Percentiles rank a stretch among this genome's conserved stretches.
Evolutionary conservation across 2,329 filamentous ascomycete genomes (phyloP).

Genomic region (Lachnellula suecica): DNA sequence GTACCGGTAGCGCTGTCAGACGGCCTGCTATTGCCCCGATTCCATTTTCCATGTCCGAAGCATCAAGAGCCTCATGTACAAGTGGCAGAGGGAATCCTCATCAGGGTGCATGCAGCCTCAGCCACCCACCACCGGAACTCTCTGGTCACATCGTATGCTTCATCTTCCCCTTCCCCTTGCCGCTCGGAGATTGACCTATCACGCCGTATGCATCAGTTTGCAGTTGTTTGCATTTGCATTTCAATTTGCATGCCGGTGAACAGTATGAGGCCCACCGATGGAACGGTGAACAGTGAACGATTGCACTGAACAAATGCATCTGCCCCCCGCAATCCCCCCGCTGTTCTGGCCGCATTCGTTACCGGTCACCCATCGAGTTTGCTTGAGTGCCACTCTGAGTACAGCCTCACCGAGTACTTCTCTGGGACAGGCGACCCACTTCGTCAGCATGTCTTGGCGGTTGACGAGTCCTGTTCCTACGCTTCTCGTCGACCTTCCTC

Average conservation of each 20-base stretch:
- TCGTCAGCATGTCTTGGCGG: slow-evolving; percentile 5
- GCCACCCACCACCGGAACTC: slow-evolving; percentile 9
- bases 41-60: slow-evolving; percentile 2
- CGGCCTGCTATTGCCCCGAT: slow-evolving; percentile 8
- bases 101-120: not conserved
- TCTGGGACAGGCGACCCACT: not conserved
- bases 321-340: not conserved
- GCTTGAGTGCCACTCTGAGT: not conserved
- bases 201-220: not conserved
- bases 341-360: not conserved
- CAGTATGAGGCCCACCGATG: not conserved
- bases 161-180: not conserved
- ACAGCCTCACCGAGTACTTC: slow-evolving; percentile 14
- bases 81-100: slow-evolving; percentile 3
- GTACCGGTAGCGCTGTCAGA: slow-evolving; percentile 8
- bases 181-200: not conserved
- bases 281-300: not conserved
- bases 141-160: not conserved
- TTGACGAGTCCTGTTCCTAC: slow-evolving; percentile 3
- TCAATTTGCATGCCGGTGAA: slow-evolving; percentile 7
- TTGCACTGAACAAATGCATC: not conserved
- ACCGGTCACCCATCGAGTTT: not conserved
- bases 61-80: slow-evolving; percentile 9
- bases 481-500: not conserved
- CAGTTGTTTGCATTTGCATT: too few species aligned